phyloP scores from a whole-genome alignment of 495 filamentous ascomycete genomes.

The Neurospora sp. region DNA sequence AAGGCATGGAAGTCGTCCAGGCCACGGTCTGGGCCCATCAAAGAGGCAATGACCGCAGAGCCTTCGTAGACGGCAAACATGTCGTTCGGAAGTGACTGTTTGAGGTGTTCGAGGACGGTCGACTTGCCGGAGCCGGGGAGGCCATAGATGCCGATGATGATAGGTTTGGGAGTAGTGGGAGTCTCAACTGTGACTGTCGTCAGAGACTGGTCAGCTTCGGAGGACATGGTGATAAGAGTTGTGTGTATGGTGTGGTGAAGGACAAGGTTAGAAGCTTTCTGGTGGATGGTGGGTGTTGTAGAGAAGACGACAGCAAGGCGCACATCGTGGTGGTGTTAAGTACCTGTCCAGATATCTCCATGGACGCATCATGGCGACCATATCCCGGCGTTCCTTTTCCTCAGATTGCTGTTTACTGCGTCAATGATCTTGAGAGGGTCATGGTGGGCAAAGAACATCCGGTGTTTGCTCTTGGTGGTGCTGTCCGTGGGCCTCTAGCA shows the following conservation, averaged over 20 bases:
- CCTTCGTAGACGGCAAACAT: slow-evolving; percentile 45
- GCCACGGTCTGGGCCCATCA: slow-evolving; percentile 31
- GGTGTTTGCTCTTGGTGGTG: neutral
- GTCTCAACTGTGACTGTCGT: neutral
- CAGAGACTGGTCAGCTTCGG: neutral
- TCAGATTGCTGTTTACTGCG: neutral
- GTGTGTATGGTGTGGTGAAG: neutral
- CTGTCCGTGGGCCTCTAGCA: neutral
- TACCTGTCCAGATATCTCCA: neutral
- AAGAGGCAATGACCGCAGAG: slow-evolving; percentile 35
- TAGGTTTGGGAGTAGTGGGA: slow-evolving; percentile 14
- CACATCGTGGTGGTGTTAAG: neutral
- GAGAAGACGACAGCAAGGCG: neutral
- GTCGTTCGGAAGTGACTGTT: slow-evolving; percentile 23
- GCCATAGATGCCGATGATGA: slow-evolving; percentile 51
- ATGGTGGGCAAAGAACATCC: neutral
- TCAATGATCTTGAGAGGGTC: neutral
- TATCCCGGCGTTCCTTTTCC: neutral
- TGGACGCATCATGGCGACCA: neutral
- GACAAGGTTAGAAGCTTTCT: neutral
- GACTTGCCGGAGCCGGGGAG: slow-evolving; percentile 53
- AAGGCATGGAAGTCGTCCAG: slow-evolving; percentile 41
- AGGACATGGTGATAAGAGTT: neutral
- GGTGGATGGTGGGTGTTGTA: neutral
- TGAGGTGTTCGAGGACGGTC: slow-evolving; percentile 35